Evolutionary conservation across 768 basidiomycete species (phyloP).

Genomic region (Kwoniella sp.): DNA sequence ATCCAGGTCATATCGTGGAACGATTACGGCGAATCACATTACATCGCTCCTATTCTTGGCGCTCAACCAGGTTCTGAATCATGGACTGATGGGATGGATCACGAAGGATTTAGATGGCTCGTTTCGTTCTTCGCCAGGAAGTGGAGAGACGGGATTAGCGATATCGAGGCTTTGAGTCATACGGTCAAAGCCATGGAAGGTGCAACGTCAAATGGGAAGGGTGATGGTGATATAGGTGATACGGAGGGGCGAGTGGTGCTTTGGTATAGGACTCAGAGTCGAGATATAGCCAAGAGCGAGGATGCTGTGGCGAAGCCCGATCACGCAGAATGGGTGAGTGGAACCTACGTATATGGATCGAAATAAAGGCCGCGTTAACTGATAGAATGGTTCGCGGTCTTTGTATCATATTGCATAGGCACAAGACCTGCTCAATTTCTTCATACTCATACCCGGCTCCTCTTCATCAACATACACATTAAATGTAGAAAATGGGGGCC

Average conservation of each 20-base stretch:
- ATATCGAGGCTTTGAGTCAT: not conserved
- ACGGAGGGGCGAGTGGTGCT: constrained; percentile 18
- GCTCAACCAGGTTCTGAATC: constrained; percentile 53
- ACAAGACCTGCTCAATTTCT: constrained; percentile 51
- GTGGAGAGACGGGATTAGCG: constrained; percentile 28
- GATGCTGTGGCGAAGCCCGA: constrained; percentile 46
- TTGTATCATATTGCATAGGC: too few species aligned
- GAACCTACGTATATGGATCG: too few species aligned
- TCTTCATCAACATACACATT: not conserved
- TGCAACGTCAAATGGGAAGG: too few species aligned
- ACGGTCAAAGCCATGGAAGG: not conserved
- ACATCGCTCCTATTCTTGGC: constrained; percentile 51
- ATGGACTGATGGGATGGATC: constrained; percentile 52
- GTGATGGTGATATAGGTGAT: constrained; percentile 11
- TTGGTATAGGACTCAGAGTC: constrained; percentile 49
- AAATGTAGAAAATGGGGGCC: constrained; percentile 6
- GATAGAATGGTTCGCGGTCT: too few species aligned
- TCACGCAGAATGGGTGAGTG: constrained; percentile 50
- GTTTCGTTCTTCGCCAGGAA: constrained; percentile 40
- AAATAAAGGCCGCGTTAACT: too few species aligned
- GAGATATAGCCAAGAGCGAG: constrained; percentile 17
- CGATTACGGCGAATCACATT: constrained; percentile 54
- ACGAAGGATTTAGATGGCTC: constrained; percentile 48
- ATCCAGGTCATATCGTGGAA: constrained; percentile 56
- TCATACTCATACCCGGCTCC: constrained; percentile 33